A percentile compares a stretch with the other conserved stretches of the same genome.
These are phyloP conservation scores for Stentor roeselii DNA, from an alignment of 73 alveolate species.

Conservation along the genomic window DNA sequence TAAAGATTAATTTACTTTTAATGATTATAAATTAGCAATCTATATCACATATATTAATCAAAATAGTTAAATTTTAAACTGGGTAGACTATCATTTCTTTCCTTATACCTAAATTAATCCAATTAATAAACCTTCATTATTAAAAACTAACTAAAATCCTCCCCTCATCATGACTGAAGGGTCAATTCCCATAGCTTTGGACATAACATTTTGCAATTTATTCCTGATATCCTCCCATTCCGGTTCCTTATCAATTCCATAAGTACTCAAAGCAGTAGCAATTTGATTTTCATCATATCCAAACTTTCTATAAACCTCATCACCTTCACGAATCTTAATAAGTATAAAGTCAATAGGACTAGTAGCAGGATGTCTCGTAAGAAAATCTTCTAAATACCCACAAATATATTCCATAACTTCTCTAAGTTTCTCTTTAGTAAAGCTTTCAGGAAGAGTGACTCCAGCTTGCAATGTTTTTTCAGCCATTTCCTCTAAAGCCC, in stretches of 20 bases:
- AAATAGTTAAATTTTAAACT: no score
- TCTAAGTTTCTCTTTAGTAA: slow-evolving; percentile 22
- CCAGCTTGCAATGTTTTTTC: slow-evolving; percentile 14
- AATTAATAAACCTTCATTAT: no score
- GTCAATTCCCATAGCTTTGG: neutral
- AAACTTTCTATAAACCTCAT: neutral
- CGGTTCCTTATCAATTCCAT: slow-evolving; percentile 25
- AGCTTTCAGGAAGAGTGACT: neutral
- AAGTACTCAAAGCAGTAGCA: neutral
- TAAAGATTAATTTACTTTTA: no score
- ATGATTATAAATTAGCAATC: no score
- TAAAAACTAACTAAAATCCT: no score
- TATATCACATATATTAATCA: no score
- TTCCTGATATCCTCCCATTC: slow-evolving; percentile 26
- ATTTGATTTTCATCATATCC: slow-evolving; percentile 23
- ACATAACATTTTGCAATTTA: neutral
- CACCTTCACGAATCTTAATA: slow-evolving; percentile 24
- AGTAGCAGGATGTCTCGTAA: slow-evolving; percentile 2
- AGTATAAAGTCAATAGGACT: neutral
- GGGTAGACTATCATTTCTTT: no score
- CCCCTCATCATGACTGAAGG: slow-evolving; percentile 21
- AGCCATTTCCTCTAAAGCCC: slow-evolving; percentile 25
- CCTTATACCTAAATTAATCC: no score
- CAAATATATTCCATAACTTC: slow-evolving; percentile 26
- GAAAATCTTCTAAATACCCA: neutral